Evolutionary conservation across 441 rosid genomes (phyloP).

Genomic region (Brassica balearica): DNA sequence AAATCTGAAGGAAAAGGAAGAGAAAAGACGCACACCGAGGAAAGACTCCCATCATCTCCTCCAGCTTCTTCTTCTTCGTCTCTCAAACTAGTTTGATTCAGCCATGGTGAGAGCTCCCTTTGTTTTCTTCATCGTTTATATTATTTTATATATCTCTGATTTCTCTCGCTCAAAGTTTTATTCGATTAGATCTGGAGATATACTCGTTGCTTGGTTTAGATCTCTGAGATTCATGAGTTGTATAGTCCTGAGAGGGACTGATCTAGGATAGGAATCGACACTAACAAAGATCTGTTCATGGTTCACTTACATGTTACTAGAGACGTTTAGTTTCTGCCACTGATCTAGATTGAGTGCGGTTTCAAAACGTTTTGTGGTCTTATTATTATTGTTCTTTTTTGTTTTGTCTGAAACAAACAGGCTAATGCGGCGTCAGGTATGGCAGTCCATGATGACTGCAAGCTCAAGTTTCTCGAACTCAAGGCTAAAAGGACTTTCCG

Average conservation of each 20-base stretch:
- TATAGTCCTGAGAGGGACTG: constrained; percentile 19
- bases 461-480: constrained; percentile 58
- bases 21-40: constrained; percentile 24
- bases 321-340: too few species aligned
- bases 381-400: constrained; percentile 1
- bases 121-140: not conserved
- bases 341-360: too few species aligned
- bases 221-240: constrained; percentile 37
- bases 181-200: constrained; percentile 38
- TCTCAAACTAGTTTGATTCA: constrained; percentile 24
- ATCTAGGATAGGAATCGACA: constrained; percentile 26
- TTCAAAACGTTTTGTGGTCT: not conserved
- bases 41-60: constrained; percentile 33
- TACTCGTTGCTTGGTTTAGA: constrained; percentile 32
- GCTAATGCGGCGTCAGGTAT: constrained; percentile 67
- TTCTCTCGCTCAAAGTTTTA: not conserved
- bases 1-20: constrained; percentile 36
- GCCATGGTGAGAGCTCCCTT: constrained; percentile 47
- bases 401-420: constrained; percentile 33
- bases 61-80: constrained; percentile 30
- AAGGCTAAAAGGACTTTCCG: constrained; percentile 57
- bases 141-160: not conserved
- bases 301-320: too few species aligned
- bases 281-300: too few species aligned
- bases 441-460: constrained; percentile 69